Evolutionary conservation across 495 filamentous ascomycete genomes (phyloP).

Genomic region (Antarctomyces pellizariae): DNA sequence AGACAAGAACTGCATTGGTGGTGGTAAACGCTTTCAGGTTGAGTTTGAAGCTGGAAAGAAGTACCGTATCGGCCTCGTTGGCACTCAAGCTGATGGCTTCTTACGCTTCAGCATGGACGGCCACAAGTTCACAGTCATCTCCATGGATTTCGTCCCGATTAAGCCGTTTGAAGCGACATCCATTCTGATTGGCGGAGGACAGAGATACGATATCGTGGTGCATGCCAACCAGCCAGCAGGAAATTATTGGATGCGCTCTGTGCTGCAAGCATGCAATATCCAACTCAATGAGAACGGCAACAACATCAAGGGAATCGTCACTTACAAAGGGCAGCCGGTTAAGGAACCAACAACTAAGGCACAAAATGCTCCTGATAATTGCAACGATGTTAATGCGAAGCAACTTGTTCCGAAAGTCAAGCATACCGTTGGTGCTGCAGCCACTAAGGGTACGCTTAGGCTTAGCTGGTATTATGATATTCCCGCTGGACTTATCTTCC

Average conservation of each 20-base stretch:
- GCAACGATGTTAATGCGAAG: too few relatives aligned
- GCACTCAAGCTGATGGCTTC: slow-evolving; percentile 25
- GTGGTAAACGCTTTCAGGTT: slow-evolving; percentile 16
- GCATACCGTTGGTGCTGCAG: too few relatives aligned
- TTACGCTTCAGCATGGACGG: slow-evolving; percentile 28
- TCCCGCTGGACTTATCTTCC: too few relatives aligned
- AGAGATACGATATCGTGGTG: slow-evolving; percentile 48
- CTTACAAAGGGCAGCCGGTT: too few relatives aligned
- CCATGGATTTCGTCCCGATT: slow-evolving; percentile 27
- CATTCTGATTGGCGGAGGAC: slow-evolving; percentile 36
- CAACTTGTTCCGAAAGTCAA: too few relatives aligned
- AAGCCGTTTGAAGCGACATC: slow-evolving; percentile 19
- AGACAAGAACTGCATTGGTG: slow-evolving; percentile 15
- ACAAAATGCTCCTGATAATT: too few relatives aligned
- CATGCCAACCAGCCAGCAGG: slow-evolving; percentile 25
- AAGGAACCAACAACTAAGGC: too few relatives aligned
- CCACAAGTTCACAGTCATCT: slow-evolving; percentile 25
- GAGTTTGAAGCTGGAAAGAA: slow-evolving; percentile 20
- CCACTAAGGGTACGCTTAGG: too few relatives aligned
- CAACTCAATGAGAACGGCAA: slow-evolving; percentile 18
- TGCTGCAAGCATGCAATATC: slow-evolving; percentile 25
- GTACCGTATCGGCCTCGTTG: slow-evolving; percentile 34
- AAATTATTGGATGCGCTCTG: slow-evolving; percentile 43
- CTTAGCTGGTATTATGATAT: too few relatives aligned
- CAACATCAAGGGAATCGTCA: slow-evolving; percentile 32